Percentiles rank a stretch among this genome's conserved stretches.
phyloP scores from a whole-genome alignment of 2,329 filamentous ascomycete genomes.

The Aspergillus tamarii region DNA sequence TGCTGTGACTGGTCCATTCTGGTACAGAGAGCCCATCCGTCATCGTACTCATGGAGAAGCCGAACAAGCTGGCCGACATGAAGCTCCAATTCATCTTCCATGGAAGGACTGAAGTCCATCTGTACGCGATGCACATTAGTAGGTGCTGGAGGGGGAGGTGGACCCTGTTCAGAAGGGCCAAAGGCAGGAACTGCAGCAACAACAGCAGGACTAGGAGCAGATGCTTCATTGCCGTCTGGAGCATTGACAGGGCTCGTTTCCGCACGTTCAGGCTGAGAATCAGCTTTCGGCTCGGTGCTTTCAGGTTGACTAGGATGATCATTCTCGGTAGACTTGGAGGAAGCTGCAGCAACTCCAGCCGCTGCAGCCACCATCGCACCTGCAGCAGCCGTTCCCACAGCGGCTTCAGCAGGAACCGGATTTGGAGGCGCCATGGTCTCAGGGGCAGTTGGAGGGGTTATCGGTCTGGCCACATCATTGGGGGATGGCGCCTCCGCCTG shows the following conservation, averaged over 20 bases:
- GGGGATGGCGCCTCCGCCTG: slow-evolving; percentile 54
- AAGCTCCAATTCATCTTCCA: slow-evolving; percentile 88
- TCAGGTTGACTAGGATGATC: slow-evolving; percentile 24
- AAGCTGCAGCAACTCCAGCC: slow-evolving; percentile 40
- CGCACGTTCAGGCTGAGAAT: slow-evolving; percentile 26
- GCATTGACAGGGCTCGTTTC: slow-evolving; percentile 30
- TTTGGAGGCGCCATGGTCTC: slow-evolving; percentile 29
- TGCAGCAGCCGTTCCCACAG: slow-evolving; percentile 46
- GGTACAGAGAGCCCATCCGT: slow-evolving; percentile 95
- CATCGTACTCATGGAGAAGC: slow-evolving; percentile 93
- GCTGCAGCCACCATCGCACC: slow-evolving; percentile 42
- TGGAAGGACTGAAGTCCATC: slow-evolving; percentile 88
- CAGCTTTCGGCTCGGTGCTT: slow-evolving; percentile 24
- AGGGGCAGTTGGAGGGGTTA: slow-evolving; percentile 19
- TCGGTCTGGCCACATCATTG: slow-evolving; percentile 4
- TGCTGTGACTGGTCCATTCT: slow-evolving; percentile 87
- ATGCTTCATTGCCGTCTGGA: slow-evolving; percentile 24
- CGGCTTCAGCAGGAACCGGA: slow-evolving; percentile 34
- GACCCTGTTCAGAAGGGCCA: slow-evolving; percentile 33
- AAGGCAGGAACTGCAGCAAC: slow-evolving; percentile 19
- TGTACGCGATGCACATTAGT: slow-evolving; percentile 87
- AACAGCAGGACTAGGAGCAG: slow-evolving; percentile 13
- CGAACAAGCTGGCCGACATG: slow-evolving; percentile 81
- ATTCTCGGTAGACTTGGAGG: slow-evolving; percentile 27
- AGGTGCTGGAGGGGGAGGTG: slow-evolving; percentile 56